Evolutionary conservation across 2,329 filamentous ascomycete genomes (phyloP).

Genomic region (Ophiostoma sp.): DNA sequence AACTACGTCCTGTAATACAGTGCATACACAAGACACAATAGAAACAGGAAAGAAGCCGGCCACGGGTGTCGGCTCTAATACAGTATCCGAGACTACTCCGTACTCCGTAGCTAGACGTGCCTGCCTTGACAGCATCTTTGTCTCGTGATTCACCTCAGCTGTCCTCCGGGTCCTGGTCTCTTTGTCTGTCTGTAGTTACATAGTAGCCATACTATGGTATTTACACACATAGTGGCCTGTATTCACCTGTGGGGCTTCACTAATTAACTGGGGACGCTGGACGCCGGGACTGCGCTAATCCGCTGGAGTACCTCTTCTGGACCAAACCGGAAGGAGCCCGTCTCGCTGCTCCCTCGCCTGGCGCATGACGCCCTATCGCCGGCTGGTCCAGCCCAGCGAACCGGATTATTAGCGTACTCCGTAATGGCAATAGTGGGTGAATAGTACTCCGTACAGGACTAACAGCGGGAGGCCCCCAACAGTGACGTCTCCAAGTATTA

Average conservation of each 20-base stretch:
- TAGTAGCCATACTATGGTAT: neutral
- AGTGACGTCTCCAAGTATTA: too few relatives aligned
- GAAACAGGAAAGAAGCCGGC: neutral
- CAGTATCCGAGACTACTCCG: too few relatives aligned
- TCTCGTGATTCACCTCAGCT: neutral
- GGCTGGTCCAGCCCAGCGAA: constrained; percentile 1
- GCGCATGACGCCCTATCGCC: neutral
- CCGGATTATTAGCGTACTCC: neutral
- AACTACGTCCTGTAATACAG: too few relatives aligned
- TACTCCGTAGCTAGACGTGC: too few relatives aligned
- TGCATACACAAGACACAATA: neutral
- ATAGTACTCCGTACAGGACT: too few relatives aligned
- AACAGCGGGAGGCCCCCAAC: too few relatives aligned
- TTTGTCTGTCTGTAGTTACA: too few relatives aligned
- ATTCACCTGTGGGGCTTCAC: neutral
- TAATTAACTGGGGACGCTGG: neutral
- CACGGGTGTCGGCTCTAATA: too few relatives aligned
- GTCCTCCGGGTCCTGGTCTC: neutral
- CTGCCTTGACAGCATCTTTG: neutral
- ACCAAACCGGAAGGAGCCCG: constrained; percentile 13
- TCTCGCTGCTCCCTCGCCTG: neutral
- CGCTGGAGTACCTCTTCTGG: neutral
- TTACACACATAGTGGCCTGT: neutral
- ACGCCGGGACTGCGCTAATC: neutral
- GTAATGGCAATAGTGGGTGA: too few relatives aligned